These are phyloP conservation scores for Hyphopichia fennica DNA, from an alignment of 1,139 yeast species.

Conservation along the genomic window DNA sequence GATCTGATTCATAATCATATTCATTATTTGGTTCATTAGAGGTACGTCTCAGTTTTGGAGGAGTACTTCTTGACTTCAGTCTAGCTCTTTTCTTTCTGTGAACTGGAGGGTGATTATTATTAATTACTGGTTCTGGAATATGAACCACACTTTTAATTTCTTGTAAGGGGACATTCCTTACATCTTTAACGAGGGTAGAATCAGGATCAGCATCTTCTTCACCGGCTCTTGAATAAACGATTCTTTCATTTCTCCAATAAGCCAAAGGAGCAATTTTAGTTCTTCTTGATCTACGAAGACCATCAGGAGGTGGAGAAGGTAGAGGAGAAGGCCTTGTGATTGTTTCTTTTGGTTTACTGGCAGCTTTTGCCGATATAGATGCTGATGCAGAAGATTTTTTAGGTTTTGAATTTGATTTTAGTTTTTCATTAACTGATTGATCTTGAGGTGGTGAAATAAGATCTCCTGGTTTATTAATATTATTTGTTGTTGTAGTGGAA, in stretches of 20 bases:
- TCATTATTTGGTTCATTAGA: conserved; percentile 6
- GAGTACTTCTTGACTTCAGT: conserved; percentile 14
- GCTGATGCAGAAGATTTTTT: neutral
- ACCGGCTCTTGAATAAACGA: conserved; percentile 57
- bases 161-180: conserved; percentile 49
- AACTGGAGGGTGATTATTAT: conserved; percentile 5
- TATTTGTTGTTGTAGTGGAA: conserved; percentile 3
- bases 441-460: conserved; percentile 2
- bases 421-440: neutral
- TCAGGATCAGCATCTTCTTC: conserved; percentile 41
- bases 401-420: neutral
- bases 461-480: neutral
- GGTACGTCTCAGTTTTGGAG: conserved; percentile 12
- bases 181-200: conserved; percentile 34
- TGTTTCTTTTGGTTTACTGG: conserved; percentile 1
- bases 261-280: conserved; percentile 73
- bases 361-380: neutral
- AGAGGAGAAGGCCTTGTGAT: conserved; percentile 32
- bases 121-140: conserved; percentile 29
- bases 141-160: conserved; percentile 61
- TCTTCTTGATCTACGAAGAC: conserved; percentile 56
- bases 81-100: conserved; percentile 10
- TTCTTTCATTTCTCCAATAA: conserved; percentile 81
- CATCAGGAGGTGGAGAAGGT: conserved; percentile 50
- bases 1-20: conserved; percentile 40